Conservation (phyloP, 2,329 filamentous ascomycete species). For the Tricladium varicosporioides region DNA sequence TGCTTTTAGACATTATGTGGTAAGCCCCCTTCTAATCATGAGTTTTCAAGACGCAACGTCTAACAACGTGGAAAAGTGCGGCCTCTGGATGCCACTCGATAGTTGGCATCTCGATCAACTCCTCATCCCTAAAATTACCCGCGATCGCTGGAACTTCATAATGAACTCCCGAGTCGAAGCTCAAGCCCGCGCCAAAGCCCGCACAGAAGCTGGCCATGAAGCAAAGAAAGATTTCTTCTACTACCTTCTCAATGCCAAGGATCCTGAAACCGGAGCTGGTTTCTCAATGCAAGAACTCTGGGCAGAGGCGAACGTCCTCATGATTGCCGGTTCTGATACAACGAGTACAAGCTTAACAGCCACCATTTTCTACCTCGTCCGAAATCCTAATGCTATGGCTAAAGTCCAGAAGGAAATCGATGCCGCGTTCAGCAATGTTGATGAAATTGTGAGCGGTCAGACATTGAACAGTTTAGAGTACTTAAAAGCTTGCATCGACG, state of each 20-base stretch:
- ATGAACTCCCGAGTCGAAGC: conserved; percentile 40
- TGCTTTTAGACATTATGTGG: conserved; percentile 62
- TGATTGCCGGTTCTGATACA: conserved; percentile 36
- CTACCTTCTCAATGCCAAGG: conserved; percentile 67
- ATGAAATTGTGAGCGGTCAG: conserved; percentile 32
- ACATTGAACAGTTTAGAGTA: conserved; percentile 36
- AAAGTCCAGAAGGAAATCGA: conserved; percentile 26
- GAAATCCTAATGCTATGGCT: conserved; percentile 27
- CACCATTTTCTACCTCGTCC: conserved; percentile 39
- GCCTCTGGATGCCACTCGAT: conserved; percentile 66
- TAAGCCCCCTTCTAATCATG: conserved; percentile 36
- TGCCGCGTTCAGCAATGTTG: conserved; percentile 19
- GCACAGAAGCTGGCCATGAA: conserved; percentile 58
- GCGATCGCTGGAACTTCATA: conserved; percentile 64
- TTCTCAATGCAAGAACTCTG: conserved; percentile 34
- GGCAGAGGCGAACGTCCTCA: conserved; percentile 17
- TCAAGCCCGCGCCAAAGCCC: conserved; percentile 42
- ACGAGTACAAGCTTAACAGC: conserved; percentile 38
- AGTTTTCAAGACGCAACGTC: neutral
- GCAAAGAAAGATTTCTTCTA: conserved; percentile 71
- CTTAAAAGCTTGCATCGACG: conserved; percentile 41
- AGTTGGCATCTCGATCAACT: conserved; percentile 63
- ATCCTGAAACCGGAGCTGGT: conserved; percentile 60
- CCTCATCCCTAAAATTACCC: conserved; percentile 63
- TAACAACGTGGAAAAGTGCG: conserved; percentile 42